These are phyloP conservation scores for Prunus mume DNA, from an alignment of 306 rosid species.

Conservation along the genomic window DNA sequence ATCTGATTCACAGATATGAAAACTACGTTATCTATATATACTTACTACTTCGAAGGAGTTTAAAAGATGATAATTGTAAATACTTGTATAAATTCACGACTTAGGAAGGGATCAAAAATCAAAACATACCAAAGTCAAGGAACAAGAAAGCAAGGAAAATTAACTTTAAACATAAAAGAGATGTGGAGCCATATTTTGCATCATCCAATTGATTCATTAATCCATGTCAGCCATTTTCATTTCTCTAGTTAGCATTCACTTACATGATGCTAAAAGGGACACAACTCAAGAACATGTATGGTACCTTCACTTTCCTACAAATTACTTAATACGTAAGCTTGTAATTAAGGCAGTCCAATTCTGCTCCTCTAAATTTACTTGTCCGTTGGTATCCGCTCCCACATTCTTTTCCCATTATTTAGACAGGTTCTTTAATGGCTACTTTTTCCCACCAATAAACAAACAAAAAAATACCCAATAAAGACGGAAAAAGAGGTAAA, in stretches of 20 bases:
- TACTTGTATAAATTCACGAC: not conserved
- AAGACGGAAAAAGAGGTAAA: not conserved
- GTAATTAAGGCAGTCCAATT: not conserved
- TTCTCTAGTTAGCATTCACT: not conserved
- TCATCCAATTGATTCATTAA: not conserved
- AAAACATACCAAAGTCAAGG: not conserved
- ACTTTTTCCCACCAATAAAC: not conserved
- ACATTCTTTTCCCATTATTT: not conserved
- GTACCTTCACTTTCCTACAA: not conserved
- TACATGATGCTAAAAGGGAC: not conserved
- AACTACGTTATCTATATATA: slow-evolving; percentile 2
- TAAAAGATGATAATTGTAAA: not conserved
- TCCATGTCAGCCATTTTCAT: not conserved
- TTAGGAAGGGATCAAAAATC: not conserved
- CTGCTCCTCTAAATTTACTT: not conserved
- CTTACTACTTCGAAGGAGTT: slow-evolving; percentile 1
- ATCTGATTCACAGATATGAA: slow-evolving; percentile 51
- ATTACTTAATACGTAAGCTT: no score
- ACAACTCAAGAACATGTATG: not conserved
- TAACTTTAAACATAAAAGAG: not conserved
- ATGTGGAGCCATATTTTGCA: not conserved
- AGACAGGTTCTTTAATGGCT: not conserved
- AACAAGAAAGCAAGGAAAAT: not conserved
- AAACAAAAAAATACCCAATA: not conserved
- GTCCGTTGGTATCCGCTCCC: not conserved